Evolutionary conservation across 2,329 filamentous ascomycete species (phyloP).

Genomic region (Colletotrichum sp.): DNA sequence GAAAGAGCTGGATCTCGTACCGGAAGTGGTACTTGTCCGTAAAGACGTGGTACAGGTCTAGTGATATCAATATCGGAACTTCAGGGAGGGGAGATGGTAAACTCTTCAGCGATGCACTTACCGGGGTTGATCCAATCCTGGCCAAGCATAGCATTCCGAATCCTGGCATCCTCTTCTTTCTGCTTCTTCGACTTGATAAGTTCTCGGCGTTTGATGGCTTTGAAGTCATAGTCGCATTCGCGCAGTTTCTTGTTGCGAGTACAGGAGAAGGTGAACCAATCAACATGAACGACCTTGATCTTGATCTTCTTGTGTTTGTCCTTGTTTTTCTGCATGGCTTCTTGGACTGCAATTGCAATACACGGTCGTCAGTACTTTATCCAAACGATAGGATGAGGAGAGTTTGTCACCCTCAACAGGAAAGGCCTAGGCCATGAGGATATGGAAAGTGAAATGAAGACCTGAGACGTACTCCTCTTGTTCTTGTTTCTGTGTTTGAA

Average conservation of each 20-base stretch:
- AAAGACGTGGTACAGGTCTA: constrained; percentile 70
- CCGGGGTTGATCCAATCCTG: constrained; percentile 55
- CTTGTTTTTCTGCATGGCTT: constrained; percentile 35
- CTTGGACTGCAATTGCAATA: constrained; percentile 34
- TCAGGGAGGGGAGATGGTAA: not conserved
- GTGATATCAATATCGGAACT: accelerated
- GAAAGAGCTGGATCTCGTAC: constrained; percentile 64
- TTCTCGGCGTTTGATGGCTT: constrained; percentile 19
- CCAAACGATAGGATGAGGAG: not conserved
- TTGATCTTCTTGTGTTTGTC: constrained; percentile 28
- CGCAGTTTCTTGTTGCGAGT: constrained; percentile 27
- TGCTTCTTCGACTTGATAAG: constrained; percentile 35
- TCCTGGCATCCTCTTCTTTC: constrained; percentile 38
- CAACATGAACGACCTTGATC: constrained; percentile 48
- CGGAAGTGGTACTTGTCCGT: constrained; percentile 65
- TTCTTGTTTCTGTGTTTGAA: constrained; percentile 47
- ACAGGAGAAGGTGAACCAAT: constrained; percentile 60
- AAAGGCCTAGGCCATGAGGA: not conserved
- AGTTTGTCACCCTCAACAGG: not conserved
- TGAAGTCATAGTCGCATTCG: constrained; percentile 46
- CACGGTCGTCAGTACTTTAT: too few species aligned
- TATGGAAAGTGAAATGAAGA: not conserved
- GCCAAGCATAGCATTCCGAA: constrained; percentile 35
- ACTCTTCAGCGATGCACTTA: constrained; percentile 34
- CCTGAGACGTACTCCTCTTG: not conserved